Base-by-base conservation (phyloP, 2,329 filamentous ascomycete genomes). In the Bertia moriformis region DNA sequence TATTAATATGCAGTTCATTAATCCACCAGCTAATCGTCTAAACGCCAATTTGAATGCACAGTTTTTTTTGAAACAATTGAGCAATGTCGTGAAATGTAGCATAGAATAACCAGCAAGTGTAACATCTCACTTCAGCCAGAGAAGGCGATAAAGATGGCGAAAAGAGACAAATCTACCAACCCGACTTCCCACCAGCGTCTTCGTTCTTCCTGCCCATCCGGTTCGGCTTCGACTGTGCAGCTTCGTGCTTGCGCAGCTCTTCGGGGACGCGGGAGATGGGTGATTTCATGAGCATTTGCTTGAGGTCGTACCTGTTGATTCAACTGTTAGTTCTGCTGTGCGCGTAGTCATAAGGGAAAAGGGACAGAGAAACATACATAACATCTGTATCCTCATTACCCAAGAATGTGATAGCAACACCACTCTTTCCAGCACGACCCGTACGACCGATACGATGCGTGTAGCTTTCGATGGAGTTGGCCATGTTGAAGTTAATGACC, bases 401-500 rank as follows among this genome's bases (percentile, higher is more conserved):
- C 52, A 96, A 60, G 67, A 98, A 98, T 0, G 91, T 98, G 45
- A 98, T 91, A 2, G 91, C 84, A 38, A 94, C 79, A 79, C 91
- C 91, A 49, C 75, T 88, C 73, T 96, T 96, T 44, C 91, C 91
- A 2, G 91, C 91, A 78, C 91, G 83, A 69, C 91, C 91, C 1
- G 91, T 98, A 64, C 91, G 82, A 59, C 91, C 91, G 52, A 98
- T 83, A 64, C 91, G 80, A 67, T 98, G 91, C 2, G 89, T 96
- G 58, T 98, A 98, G 53, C 76, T 82, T 63, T 98, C 91, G 48
- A 98, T 96, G 48, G 69, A 86, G 12, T 65, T 78, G 1, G 91
- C 83, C 91, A 98, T 96, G 68, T 96, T 98, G 73, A 96, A 98
- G 66, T 98, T 98, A 56, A 98, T 72, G 41, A 98, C 91, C 43